Conservation (phyloP, 495 filamentous ascomycete species). For the Penicillium silybi region DNA sequence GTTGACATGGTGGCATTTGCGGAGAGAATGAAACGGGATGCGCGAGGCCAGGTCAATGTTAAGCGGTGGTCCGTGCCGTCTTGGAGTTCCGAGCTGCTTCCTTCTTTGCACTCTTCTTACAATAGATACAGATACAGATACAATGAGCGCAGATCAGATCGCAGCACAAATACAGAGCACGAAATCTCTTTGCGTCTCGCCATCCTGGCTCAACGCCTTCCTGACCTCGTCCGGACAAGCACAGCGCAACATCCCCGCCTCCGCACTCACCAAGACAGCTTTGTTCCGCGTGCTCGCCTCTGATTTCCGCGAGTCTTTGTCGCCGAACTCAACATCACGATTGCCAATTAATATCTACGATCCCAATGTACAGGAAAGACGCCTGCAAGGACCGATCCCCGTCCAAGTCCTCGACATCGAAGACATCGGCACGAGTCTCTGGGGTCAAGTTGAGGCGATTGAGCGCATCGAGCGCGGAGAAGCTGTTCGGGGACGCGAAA, state of each 20-base stretch:
- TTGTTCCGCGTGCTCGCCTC: conserved; percentile 74
- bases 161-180: conserved; percentile 38
- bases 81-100: background rate
- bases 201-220: conserved; percentile 42
- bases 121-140: background rate
- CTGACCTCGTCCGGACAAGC: conserved; percentile 21
- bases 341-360: conserved; percentile 58
- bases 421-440: conserved; percentile 70
- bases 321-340: conserved; percentile 42
- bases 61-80: conserved; percentile 32
- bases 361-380: conserved; percentile 48
- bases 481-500: conserved; percentile 72
- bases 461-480: conserved; percentile 84
- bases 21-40: background rate
- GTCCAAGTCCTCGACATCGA: conserved; percentile 84
- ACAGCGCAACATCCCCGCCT: conserved; percentile 58
- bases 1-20: conserved; percentile 61
- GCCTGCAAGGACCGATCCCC: conserved; percentile 55
- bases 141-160: conserved; percentile 42
- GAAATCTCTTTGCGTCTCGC: conserved; percentile 42
- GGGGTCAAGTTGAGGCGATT: conserved; percentile 81
- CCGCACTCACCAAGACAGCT: conserved; percentile 72
- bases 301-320: conserved; percentile 63
- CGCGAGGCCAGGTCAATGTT: conserved; percentile 15
- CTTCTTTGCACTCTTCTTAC: background rate